Evolutionary conservation across 192 early-diverging fungal species (phyloP), one percentile per base, ranked within the genome.

Genomic region (Coemansia sp.): DNA sequence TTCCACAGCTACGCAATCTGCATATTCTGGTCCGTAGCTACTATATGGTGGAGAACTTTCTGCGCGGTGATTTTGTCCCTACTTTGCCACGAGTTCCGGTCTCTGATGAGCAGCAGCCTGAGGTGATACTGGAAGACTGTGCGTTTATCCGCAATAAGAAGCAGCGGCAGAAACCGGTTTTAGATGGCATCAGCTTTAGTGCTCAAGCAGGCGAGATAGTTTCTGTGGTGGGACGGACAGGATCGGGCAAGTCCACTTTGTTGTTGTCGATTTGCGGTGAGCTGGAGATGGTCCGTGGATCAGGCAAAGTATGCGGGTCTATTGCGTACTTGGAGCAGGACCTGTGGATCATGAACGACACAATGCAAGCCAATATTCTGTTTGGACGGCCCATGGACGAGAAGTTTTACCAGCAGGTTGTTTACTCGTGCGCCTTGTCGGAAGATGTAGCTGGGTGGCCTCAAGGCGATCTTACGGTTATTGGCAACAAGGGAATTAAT

Each of bases 351-450:
- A 65, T 69, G 59, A 69, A 76, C 51, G 63, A 63, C 36, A 86
- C 88, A 0, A 65, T 93, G n/a, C 80, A 83, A 15, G 85, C 85
- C 6, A 94, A 94, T 56, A 85, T 93, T 72, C 38, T 91, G 23
- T 92, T 94, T 75, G 90, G 91, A 0, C 80, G 77, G 6, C 46
- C 63, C 0, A 85, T 74, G 39, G 81, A 94, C 44, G 55, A 58
- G 14, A 50, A 58, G 45, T 69, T 58, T 11, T 91, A 87, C 76
- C 63, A 80, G 48, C 79, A 82, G 26, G 79, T 85, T 31, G 49
- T 91, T 3, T 69, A 81, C 6, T 81, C 84, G 0, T 84, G 83
- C 57, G 83, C 84, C 1, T 59, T 91, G 6, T 73, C 63, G 21
- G 76, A 81, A 4, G 90, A 92, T 76, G 59, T 94, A 59, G 72